A percentile compares a stretch with the other conserved stretches of the same genome.
phyloP scores from a whole-genome alignment of 2,329 filamentous ascomycete genomes.

The Nothophaeocryptopus gaeumannii region DNA sequence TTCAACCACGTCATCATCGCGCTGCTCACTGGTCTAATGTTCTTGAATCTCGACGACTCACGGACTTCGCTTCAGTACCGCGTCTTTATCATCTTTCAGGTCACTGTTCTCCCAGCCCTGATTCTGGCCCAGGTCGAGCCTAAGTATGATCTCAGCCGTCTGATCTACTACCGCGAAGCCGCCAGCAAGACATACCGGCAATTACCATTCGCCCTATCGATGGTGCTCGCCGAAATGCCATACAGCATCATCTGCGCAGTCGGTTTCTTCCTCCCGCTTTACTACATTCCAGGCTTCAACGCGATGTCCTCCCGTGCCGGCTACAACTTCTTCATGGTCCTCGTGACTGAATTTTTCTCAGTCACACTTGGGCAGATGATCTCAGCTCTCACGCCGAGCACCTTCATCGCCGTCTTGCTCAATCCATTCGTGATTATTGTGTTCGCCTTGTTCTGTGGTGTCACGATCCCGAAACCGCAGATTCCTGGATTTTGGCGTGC shows the following conservation, averaged over 20 bases:
- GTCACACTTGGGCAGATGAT: constrained; percentile 76
- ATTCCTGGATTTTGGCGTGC: constrained; percentile 76
- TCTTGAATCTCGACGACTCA: constrained; percentile 73
- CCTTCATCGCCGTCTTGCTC: constrained; percentile 74
- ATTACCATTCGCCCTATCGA: constrained; percentile 71
- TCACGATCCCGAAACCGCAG: constrained; percentile 73
- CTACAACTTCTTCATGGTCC: constrained; percentile 81
- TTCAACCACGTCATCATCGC: constrained; percentile 82
- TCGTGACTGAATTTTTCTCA: constrained; percentile 80
- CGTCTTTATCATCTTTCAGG: constrained; percentile 87
- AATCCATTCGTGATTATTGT: constrained; percentile 82
- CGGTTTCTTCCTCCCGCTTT: constrained; percentile 76
- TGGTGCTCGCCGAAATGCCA: constrained; percentile 80
- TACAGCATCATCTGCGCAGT: constrained; percentile 79
- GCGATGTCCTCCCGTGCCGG: constrained; percentile 64
- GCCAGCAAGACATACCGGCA: constrained; percentile 83
- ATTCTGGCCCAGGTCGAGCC: constrained; percentile 82
- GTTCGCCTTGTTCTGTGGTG: constrained; percentile 83
- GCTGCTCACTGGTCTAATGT: constrained; percentile 74
- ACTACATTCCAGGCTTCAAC: constrained; percentile 79
- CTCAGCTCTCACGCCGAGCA: constrained; percentile 71
- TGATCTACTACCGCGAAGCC: constrained; percentile 82
- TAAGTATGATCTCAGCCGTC: constrained; percentile 75
- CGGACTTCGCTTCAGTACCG: constrained; percentile 76
- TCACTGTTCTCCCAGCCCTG: constrained; percentile 77